Evolutionary conservation across 441 rosid species (phyloP), one percentile per base, ranked within the genome.

Genomic region (Gossypium davidsonii): DNA sequence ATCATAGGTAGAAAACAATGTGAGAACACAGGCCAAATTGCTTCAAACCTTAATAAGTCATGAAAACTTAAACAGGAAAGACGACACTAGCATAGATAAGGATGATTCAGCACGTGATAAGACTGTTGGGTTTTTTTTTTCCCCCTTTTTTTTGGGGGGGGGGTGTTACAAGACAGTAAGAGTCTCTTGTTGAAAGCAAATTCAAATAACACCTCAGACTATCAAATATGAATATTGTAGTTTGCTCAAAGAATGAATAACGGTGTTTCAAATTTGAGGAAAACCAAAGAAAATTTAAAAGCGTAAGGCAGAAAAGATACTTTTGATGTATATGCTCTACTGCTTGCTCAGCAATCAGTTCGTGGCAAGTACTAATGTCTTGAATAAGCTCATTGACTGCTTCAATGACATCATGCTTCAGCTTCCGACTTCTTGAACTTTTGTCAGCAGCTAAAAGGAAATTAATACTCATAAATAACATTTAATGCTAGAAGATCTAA

Each of bases 331-430:
- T 96, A 76, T 96, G 99, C 83, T 93, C 99, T 70, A 96, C 85
- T n/a, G 99, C 99, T 83, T 93, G 99, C 84, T 91, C 98, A 58
- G 97, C 97, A 46, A 96, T 96, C 89, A 87, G 97, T 77, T 93
- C 98, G 76, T 91, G 97, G 79, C 97, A 96, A 59, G 93, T 88
- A 75, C 78, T 73, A 78, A 93, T 89, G 71, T 93, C 99, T 67
- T 84, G 90, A 78, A 96, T 88, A 76, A 96, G 97, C 67, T 96
- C 98, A 78, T 96, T 93, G 72, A 93, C 92, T n/a, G 94, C 92
- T 85, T 91, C 97, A 75, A 91, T 91, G 74, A 96, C 93, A 80
- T 91, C 97, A 82, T 93, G 98, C 89, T 93, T 96, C 82, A 93
- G 83, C 88, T 88, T 96, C 80, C 94, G 85, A 72, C 85, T 86